Base-by-base conservation (phyloP, 2,329 filamentous ascomycete genomes). In the Microdochium bolleyi region DNA sequence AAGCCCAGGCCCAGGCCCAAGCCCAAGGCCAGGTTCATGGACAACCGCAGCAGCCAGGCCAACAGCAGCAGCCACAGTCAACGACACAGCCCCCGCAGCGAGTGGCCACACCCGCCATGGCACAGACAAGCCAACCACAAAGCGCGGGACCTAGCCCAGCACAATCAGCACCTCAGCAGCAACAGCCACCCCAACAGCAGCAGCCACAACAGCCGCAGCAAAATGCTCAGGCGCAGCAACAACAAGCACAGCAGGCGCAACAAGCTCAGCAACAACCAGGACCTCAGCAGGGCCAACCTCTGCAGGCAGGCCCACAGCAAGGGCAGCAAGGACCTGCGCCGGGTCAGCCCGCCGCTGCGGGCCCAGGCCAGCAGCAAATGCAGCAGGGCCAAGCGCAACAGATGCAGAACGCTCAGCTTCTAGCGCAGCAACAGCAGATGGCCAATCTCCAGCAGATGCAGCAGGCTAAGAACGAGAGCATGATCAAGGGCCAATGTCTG, bases 401-500 rank as follows among this genome's bases (percentile, higher is more conserved):
- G 27, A 68, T 68, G 49, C 61, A 62, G 49, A 61, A 63, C 13
- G 41, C 41, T 13, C 41, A 46, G 19, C 13, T 46, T 3, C n/a
- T 46, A 59, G 61, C 61, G 66, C 73, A 69, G 46, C 60, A 70
- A 58, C 65, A 71, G 38, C 66, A 71, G 52, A 58, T 65, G 37
- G 58, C 61, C 25, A 60, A 56, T 53, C 56, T 65, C 41, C 62
- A 64, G 49, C 60, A 62, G 48, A 54, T 63, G 10, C 63, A 73
- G 51, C 70, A 76, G 54, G 76, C 77, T 52, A 76, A 78, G 58
- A 74, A 74, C 56, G 72, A 72, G 51, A 76, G 75, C 49, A 69
- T 70, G 41, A 73, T 80, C 67, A 83, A 80, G 62, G 75, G 78
- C 3, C 75, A 80, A 53, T 84, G 78, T 56, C 60, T 85, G 38